phyloP scores from a whole-genome alignment of 2,329 filamentous ascomycete genomes.

The Aaosphaeria arxii region DNA sequence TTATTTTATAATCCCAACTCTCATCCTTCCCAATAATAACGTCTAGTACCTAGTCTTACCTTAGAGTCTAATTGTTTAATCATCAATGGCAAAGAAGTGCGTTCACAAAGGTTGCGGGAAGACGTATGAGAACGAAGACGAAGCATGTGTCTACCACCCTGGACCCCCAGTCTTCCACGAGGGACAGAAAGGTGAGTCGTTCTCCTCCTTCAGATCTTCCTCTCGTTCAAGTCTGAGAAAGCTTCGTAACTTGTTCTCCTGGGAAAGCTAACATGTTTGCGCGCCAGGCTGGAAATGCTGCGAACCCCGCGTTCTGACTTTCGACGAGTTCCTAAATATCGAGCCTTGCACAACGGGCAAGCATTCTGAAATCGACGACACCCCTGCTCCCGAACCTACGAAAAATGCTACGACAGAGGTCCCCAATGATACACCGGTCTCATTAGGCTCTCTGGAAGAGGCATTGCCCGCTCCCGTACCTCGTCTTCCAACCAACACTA shows the following conservation, averaged over 20 bases:
- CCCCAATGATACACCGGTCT: constrained; percentile 32
- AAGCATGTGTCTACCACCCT: constrained; percentile 87
- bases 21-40: too few species aligned
- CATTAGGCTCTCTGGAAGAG: constrained; percentile 27
- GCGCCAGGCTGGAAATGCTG: constrained; percentile 93
- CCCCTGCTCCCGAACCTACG: constrained; percentile 50
- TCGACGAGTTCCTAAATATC: constrained; percentile 95
- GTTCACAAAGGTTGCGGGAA: constrained; percentile 97
- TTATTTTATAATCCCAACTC: too few species aligned
- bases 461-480: constrained; percentile 30
- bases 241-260: neutral
- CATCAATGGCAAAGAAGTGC: constrained; percentile 74
- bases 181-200: constrained; percentile 81
- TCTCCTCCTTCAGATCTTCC: constrained; percentile 1
- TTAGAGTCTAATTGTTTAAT: too few species aligned
- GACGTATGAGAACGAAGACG: constrained; percentile 74
- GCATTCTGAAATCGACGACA: constrained; percentile 83
- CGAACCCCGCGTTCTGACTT: constrained; percentile 92
- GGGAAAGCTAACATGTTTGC: neutral
- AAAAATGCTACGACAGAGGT: constrained; percentile 46
- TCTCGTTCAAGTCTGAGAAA: neutral
- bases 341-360: constrained; percentile 88
- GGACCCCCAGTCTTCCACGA: constrained; percentile 92
- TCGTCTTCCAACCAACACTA: constrained; percentile 29
- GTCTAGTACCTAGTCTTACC: too few species aligned